Base-by-base conservation (phyloP, 2,329 filamentous ascomycete species). In the Nothopassalora personata region DNA sequence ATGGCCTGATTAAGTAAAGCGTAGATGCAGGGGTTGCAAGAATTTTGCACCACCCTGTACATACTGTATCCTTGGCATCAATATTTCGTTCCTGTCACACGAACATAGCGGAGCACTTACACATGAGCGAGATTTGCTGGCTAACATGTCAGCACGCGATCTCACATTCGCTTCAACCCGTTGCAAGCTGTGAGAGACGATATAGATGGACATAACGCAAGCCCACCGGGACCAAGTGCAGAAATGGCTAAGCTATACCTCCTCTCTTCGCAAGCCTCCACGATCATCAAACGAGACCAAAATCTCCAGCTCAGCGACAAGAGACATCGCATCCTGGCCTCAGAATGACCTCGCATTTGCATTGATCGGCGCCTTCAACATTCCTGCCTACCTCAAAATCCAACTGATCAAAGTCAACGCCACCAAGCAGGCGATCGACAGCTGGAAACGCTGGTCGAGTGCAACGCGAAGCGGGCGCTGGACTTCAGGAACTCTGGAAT, bases 311-410 rank as follows among this genome's bases (percentile, higher is more conserved):
- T n/a, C n/a, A 8, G 39, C 13, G 19, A 28, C 46, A 5, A 9
- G 10, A 15, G 23, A 9, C 19, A 11, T 23, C 9, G 2, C 4
- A 10, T 49, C 19, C 8, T n/a, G 46, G 28, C 9, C 46, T 49
- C 18, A 28, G 10, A 28, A 30, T 11, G 19, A 28, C 2, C 19
- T 39, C 36, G 57, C 57, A 28, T 56, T 61, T 34, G 30, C 30
- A 46, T 13, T 34, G 19, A 23, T 61, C 19, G 46, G 47, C 5
- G 30, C 59, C 43, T 47, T 61, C 39, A 61, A 61, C 49, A 15
- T 61, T 34, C 53, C 56, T 5, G 53, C 50, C 6, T 61, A 34
- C 57, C 31, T 46, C 18, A 46, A 54, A 28, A 9, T 23, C 18
- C 11, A 27, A 28, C 4, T 28, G 5, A 54, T 54, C 39, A 27